Evolutionary conservation across 805 yeast species (phyloP), one percentile per base, ranked within the genome.

Genomic region (Lachancea sp.): DNA sequence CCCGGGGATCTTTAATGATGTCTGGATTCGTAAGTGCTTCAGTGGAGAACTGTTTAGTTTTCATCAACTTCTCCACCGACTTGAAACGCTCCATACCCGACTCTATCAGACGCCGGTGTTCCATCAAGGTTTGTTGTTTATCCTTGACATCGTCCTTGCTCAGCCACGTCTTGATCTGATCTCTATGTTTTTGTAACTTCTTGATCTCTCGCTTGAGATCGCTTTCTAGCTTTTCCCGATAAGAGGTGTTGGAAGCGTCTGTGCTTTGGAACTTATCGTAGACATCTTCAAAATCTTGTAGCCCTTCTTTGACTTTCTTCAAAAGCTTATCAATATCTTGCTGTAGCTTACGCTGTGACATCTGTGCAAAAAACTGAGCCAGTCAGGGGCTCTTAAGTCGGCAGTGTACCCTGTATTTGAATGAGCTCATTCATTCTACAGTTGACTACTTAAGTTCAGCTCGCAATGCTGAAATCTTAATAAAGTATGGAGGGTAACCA

Each of bases 161-260:
- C 59, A 88, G 67, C 98, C 98, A 90, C 42, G 84, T 83, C 66
- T 90, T 90, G 54, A 90, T 85, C 67, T 88, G 97, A 63, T 90
- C 98, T 59, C 97, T 75, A 52, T 83, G 79, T 60, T 96, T 78
- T 60, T 90, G 98, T 43, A 90, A 71, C 63, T 88, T 90, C 64
- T 92, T 90, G 64, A 92, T 89, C 63, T 92, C 97, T 55, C 92
- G 81, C 67, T 92, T 89, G 58, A 90, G 70, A 60, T 90, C 98
- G 45, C 79, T 74, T 61, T 92, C 98, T 43, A 92, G 72, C 62
- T 90, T 90, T 60, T 90, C 97, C 67, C 90, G 84, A 60, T 89
- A 96, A 2, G 95, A 79, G 49, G 77, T 83, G 52, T 83, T 83
- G 17, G 50, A 45, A 3, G 63, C 55, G 47, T 87, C 89, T 36